Conservation (phyloP, 257 asterid genomes). For the Nyctanthes arbortristis region DNA sequence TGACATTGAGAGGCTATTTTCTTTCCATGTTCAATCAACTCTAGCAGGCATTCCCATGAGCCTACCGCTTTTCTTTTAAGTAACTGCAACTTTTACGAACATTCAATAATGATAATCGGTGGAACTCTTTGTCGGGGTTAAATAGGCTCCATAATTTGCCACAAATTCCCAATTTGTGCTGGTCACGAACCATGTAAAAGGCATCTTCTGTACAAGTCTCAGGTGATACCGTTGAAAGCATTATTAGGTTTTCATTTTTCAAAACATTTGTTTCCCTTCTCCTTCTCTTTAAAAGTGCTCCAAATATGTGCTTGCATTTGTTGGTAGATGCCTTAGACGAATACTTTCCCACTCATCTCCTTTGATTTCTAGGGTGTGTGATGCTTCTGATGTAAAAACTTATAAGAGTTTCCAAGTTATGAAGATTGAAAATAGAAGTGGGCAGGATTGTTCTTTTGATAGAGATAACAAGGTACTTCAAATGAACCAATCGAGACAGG, state of each 20-base stretch:
- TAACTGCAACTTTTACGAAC: too few relatives aligned
- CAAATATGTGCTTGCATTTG: conserved; percentile 36
- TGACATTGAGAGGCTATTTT: too few relatives aligned
- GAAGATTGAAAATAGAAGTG: too few relatives aligned
- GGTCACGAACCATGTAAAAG: conserved; percentile 30
- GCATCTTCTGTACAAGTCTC: conserved; percentile 33
- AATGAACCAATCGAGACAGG: too few relatives aligned
- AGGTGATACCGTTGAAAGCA: conserved; percentile 47
- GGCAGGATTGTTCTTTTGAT: too few relatives aligned
- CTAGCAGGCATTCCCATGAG: too few relatives aligned
- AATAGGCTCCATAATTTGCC: conserved; percentile 34
- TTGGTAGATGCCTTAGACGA: conserved; percentile 37
- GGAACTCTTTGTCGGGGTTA: conserved; percentile 23
- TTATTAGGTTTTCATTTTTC: conserved; percentile 20
- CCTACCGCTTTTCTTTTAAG: too few relatives aligned
- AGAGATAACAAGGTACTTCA: too few relatives aligned
- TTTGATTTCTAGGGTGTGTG: conserved; percentile 27
- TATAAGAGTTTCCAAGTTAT: conserved; percentile 45
- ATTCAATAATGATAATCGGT: too few relatives aligned
- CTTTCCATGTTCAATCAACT: too few relatives aligned
- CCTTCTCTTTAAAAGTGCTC: conserved; percentile 4
- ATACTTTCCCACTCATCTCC: conserved; percentile 38
- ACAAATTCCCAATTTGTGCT: conserved; percentile 43
- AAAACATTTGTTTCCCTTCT: neutral
- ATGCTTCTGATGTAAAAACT: conserved; percentile 13